These are phyloP conservation scores for Castanopsis chinensis DNA, from an alignment of 306 rosid genomes.

Conservation along the genomic window DNA sequence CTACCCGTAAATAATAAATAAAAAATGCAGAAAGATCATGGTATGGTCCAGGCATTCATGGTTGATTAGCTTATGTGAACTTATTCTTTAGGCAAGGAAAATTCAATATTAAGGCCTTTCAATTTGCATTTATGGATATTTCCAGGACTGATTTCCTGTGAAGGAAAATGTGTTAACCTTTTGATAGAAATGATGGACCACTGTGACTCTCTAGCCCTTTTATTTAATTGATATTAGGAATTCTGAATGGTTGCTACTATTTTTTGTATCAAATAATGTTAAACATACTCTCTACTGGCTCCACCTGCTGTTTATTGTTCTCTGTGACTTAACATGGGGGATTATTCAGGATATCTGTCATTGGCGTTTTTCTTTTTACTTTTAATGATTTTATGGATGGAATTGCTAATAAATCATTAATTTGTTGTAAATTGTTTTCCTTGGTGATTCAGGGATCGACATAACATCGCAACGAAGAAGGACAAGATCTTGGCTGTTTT, in stretches of 20 bases:
- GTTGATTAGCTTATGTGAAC: not conserved
- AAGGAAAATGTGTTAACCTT: not conserved
- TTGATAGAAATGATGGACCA: not conserved
- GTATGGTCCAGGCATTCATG: not conserved
- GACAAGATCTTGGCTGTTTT: constrained; percentile 63
- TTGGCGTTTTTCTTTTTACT: not conserved
- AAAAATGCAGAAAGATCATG: not conserved
- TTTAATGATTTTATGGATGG: not conserved
- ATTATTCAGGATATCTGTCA: not conserved
- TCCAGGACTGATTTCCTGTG: not conserved
- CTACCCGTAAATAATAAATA: not conserved
- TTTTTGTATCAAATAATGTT: not conserved
- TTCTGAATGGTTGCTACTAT: not conserved
- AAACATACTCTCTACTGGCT: not conserved
- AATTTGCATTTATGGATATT: not conserved
- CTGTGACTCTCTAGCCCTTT: not conserved
- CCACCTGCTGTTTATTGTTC: not conserved
- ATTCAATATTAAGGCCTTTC: not conserved
- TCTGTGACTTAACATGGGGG: not conserved
- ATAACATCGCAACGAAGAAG: constrained; percentile 65
- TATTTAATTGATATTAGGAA: not conserved
- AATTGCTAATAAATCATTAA: not conserved
- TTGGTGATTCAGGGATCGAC: constrained; percentile 53
- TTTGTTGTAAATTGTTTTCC: not conserved
- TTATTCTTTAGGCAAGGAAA: not conserved